A percentile compares a stretch with the other conserved stretches of the same genome.
Evolutionary conservation across 2,329 filamentous ascomycete genomes (phyloP).

Genomic region (Xylariaceae sp.): DNA sequence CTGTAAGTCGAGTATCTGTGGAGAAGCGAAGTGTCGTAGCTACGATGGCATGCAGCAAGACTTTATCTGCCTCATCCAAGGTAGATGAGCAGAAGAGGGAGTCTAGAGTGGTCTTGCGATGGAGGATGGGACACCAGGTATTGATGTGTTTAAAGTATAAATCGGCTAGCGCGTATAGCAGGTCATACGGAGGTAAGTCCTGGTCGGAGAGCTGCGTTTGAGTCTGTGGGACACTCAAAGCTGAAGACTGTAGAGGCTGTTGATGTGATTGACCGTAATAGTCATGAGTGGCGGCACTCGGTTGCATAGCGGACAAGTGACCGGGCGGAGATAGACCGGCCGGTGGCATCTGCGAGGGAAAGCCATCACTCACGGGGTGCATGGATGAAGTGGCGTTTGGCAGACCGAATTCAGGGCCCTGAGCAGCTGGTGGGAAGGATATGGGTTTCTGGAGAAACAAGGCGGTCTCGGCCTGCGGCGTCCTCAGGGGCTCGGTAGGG

Average conservation of each 20-base stretch:
- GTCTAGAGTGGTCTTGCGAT: constrained; percentile 75
- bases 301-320: constrained; percentile 33
- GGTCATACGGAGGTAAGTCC: constrained; percentile 68
- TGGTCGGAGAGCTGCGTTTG: constrained; percentile 51
- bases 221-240: constrained; percentile 46
- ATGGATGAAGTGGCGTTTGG: constrained; percentile 40
- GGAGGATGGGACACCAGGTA: constrained; percentile 85
- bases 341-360: constrained; percentile 40
- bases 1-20: constrained; percentile 66
- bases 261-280: constrained; percentile 43
- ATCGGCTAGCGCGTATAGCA: constrained; percentile 67
- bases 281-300: constrained; percentile 42
- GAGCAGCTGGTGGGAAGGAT: constrained; percentile 41
- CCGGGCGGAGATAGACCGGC: constrained; percentile 37
- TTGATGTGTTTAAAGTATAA: constrained; percentile 77
- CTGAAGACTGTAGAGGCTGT: constrained; percentile 52
- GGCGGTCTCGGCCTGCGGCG: constrained; percentile 52
- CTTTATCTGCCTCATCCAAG: constrained; percentile 73
- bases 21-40: constrained; percentile 83
- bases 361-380: constrained; percentile 42
- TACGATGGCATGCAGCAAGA: constrained; percentile 82
- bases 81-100: constrained; percentile 71
- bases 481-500: constrained; percentile 44
- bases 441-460: constrained; percentile 58
- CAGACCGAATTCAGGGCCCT: constrained; percentile 47